Evolutionary conservation across 495 filamentous ascomycete genomes (phyloP), one percentile per base, ranked within the genome.

Genomic region (Lasiosphaeria ovina): DNA sequence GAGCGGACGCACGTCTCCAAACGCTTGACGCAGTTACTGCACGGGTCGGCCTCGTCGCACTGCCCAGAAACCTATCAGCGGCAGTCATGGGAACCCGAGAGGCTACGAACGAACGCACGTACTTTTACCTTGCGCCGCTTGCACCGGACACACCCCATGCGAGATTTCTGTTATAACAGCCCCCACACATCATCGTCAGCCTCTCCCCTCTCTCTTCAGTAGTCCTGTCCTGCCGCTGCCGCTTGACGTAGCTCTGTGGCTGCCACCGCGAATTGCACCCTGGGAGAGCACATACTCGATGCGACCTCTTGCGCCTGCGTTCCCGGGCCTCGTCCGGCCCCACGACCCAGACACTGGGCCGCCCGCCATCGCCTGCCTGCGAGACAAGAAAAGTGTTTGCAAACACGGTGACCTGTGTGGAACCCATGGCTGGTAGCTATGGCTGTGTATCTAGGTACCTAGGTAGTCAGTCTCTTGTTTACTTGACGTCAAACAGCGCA

Each of bases 51-150:
- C 31, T 69, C 67, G 51, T 69, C 64, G 45, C 67, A 69, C 64
- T 69, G 24, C 24, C 24, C n/a, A 12, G 42, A 40, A 35, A 7
- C 45, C 31, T 49, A 57, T 57, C 55, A 57, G 55, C 45, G 8
- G 48, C 24, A 24, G 24, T 24, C 24, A 24, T 24, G 24, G 24
- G 1, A 24, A 24, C 24, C 24, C 24, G 24, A 2, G 24, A 24
- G 24, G 24, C 24, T 24, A 24, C 24, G 24, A 24, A 24, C 24
- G 24, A 24, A 24, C 24, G 0, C 24, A 40, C 51, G 14, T 40
- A 66, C 66, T 59, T 69, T 69, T 40, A 69, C 67, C 52, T 69
- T 69, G 49, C 67, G 62, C 33, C 61, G 16, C 48, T 69, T 69
- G 51, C 67, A 69, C n/a, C 59, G 51, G 0, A 67, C 42, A 54